These are phyloP conservation scores for Epithemia pelagica DNA, from an alignment of 108 stramenopile genomes.

Conservation along the genomic window DNA sequence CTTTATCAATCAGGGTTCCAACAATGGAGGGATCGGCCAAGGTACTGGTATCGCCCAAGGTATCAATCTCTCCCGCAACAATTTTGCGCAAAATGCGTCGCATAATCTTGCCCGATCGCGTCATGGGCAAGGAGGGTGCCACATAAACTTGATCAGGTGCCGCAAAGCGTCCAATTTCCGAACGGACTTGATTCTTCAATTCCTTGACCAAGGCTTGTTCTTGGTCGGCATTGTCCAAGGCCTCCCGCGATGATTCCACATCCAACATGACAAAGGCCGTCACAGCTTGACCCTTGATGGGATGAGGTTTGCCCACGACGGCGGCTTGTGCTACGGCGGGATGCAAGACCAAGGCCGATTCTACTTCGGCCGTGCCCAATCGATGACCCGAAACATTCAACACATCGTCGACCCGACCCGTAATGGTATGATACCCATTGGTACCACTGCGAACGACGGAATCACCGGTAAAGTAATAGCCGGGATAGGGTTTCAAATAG, in stretches of 20 bases:
- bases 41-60: slow-evolving; percentile 89
- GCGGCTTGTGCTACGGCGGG: slow-evolving; percentile 87
- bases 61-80: slow-evolving; percentile 81
- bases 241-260: neutral
- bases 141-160: slow-evolving; percentile 84
- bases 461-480: slow-evolving; percentile 97
- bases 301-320: slow-evolving; percentile 86
- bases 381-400: slow-evolving; percentile 94
- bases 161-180: slow-evolving; percentile 89
- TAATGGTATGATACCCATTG: slow-evolving; percentile 96
- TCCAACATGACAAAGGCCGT: slow-evolving; percentile 75
- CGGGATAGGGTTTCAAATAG: slow-evolving; percentile 91
- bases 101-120: slow-evolving; percentile 95
- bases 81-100: slow-evolving; percentile 95
- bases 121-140: slow-evolving; percentile 87
- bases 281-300: slow-evolving; percentile 89
- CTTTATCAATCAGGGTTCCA: slow-evolving; percentile 26
- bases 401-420: slow-evolving; percentile 96
- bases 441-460: slow-evolving; percentile 77
- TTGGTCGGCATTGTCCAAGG: slow-evolving; percentile 30
- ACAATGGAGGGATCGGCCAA: slow-evolving; percentile 95
- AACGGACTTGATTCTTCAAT: slow-evolving; percentile 65
- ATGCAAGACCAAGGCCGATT: slow-evolving; percentile 88
- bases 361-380: slow-evolving; percentile 93
- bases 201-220: slow-evolving; percentile 71